Evolutionary conservation across 2,329 filamentous ascomycete genomes (phyloP), one percentile per base, ranked within the genome.

Genomic region (Ophiostoma himal-ulmi): DNA sequence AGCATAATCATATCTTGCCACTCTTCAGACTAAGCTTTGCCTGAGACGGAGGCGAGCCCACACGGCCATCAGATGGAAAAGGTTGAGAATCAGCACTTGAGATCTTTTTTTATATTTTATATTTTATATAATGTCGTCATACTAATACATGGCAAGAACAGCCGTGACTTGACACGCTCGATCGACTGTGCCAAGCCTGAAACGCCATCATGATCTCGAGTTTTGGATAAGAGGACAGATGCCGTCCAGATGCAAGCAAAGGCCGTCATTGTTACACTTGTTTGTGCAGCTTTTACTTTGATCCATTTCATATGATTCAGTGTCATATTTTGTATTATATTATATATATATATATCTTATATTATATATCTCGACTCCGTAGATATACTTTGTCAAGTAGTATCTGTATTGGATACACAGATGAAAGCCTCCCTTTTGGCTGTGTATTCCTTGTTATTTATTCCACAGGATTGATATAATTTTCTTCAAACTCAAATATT

Each of bases 131-230:
- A 54, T n/a, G n/a, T 17, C n/a, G 5, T 10, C 6, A 22, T 54
- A 10, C 20, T 22, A 14, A 7, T 54, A n/a, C 48, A 54, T 17
- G 13, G 48, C 48, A 54, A 8, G 11, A 54, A 54, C 7, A n/a
- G 48, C 10, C 20, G 20, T 30, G 48, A n/a, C 44, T 14, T 44
- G 39, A 44, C 44, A 7, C n/a, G 48, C n/a, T n/a, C 48, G 20
- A 54, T 54, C 48, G n/a, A 54, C 48, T 54, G 48, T 54, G 48
- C 48, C 48, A 54, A 54, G n/a, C 48, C n/a, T 48, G 48, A 54
- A 54, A 54, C 48, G 30, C 30, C 30, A 30, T 30, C 30, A 26
- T 48, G 13, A 20, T 54, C n/a, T 54, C 48, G 6, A 54, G 48
- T n/a, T 8, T 54, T 3, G 48, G 11, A 4, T 13, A 44, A 44